Percentiles rank a stretch among this genome's conserved stretches.
phyloP scores from a whole-genome alignment of 2,329 filamentous ascomycete genomes.

The Trichocomaceae sp. region DNA sequence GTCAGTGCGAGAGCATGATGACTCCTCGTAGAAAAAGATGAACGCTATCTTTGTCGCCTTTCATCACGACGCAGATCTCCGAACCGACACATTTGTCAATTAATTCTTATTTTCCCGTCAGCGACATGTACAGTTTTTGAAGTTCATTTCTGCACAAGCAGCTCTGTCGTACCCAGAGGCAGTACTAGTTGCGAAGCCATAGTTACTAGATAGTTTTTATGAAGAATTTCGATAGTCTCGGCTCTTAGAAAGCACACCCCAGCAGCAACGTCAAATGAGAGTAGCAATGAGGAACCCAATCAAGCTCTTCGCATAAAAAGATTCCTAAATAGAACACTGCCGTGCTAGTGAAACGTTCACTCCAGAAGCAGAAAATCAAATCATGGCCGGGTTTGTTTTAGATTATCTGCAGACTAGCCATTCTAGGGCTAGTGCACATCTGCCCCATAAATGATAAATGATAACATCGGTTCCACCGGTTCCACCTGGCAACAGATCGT shows the following conservation, averaged over 20 bases:
- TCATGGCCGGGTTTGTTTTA: background rate
- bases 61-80: slow-evolving; percentile 98
- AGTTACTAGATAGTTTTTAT: too few relatives aligned
- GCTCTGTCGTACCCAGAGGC: slow-evolving; percentile 53
- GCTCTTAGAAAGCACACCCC: slow-evolving; percentile 2
- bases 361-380: too few relatives aligned
- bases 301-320: background rate
- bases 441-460: background rate
- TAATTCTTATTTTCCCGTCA: slow-evolving; percentile 59
- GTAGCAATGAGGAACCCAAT: background rate
- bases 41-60: slow-evolving; percentile 82
- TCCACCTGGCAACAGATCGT: too few relatives aligned
- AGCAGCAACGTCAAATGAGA: background rate
- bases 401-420: slow-evolving; percentile 6
- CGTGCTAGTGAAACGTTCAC: background rate
- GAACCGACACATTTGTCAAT: slow-evolving; percentile 99
- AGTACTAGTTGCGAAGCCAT: slow-evolving; percentile 73
- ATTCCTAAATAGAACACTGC: background rate
- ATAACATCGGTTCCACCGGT: too few relatives aligned
- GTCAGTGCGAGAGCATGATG: background rate
- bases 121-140: slow-evolving; percentile 2
- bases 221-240: slow-evolving; percentile 3
- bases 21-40: background rate
- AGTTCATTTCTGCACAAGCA: background rate
- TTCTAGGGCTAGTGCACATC: slow-evolving; percentile 1